Evolutionary conservation across 169 alveolate species (phyloP).

Genomic region (Pseudocohnilembus persalinus): DNA sequence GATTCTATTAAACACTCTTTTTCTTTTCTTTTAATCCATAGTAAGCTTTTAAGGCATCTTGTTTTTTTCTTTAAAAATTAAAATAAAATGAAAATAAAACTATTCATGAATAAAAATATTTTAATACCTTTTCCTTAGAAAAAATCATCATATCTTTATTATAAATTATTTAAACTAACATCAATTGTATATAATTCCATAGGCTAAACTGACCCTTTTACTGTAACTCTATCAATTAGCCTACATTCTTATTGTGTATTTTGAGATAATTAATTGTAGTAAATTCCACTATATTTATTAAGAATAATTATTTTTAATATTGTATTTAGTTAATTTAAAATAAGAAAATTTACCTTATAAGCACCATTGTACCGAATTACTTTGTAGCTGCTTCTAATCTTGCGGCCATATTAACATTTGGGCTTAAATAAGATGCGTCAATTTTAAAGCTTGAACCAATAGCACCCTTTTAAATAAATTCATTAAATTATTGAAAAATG

Average conservation of each 20-base stretch:
- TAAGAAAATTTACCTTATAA: conserved; percentile 48
- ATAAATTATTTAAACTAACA: conserved; percentile 12
- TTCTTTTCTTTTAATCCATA: background rate
- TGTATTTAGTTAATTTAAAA: conserved; percentile 32
- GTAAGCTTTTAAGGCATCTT: background rate
- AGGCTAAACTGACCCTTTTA: conserved; percentile 51
- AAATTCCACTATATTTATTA: conserved; percentile 42
- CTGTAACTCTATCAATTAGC: conserved; percentile 60
- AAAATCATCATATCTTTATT: no score
- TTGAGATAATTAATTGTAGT: conserved; percentile 35
- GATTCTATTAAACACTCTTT: conserved; percentile 15
- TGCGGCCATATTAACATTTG: conserved; percentile 79
- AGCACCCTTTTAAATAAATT: conserved; percentile 61
- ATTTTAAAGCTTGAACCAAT: conserved; percentile 81
- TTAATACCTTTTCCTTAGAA: background rate
- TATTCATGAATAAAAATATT: background rate
- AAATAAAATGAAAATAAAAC: conserved; percentile 2
- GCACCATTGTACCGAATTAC: conserved; percentile 49
- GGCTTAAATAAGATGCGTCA: conserved; percentile 82
- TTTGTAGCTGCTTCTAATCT: conserved; percentile 80
- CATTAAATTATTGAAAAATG: background rate
- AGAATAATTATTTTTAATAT: conserved; percentile 1
- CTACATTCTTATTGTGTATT: conserved; percentile 34
- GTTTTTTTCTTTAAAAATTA: background rate
- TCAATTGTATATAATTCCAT: conserved; percentile 46